Evolutionary conservation across 192 early-diverging fungal species (phyloP).

Genomic region (Entophlyctis luteolus): DNA sequence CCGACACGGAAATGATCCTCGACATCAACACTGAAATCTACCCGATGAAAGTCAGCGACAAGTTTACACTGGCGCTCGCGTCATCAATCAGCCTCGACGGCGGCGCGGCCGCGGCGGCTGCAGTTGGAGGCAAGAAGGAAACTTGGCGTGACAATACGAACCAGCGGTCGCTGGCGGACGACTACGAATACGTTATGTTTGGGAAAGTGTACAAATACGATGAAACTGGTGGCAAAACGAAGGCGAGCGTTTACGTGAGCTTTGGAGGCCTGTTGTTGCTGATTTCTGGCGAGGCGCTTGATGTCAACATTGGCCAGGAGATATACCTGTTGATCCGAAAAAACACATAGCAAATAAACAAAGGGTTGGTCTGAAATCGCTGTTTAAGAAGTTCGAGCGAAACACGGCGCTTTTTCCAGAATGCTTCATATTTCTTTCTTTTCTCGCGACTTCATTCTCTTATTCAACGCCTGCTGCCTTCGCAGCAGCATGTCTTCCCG

Average conservation of each 20-base stretch:
- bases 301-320: constrained; percentile 89
- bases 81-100: constrained; percentile 64
- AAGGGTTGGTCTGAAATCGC: too few relatives aligned
- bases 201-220: constrained; percentile 96
- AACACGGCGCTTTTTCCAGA: too few relatives aligned
- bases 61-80: constrained; percentile 74
- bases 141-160: constrained; percentile 58
- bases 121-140: constrained; percentile 44
- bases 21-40: constrained; percentile 97
- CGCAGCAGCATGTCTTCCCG: too few relatives aligned
- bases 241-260: constrained; percentile 56
- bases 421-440: too few relatives aligned
- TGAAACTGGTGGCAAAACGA: constrained; percentile 64
- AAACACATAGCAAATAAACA: constrained; percentile 13
- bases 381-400: too few relatives aligned
- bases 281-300: constrained; percentile 86
- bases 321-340: constrained; percentile 85
- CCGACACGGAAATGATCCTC: constrained; percentile 84
- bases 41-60: constrained; percentile 72
- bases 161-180: constrained; percentile 71
- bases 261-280: constrained; percentile 9
- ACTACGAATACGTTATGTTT: constrained; percentile 98
- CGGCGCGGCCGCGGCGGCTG: constrained; percentile 38
- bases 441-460: too few relatives aligned
- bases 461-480: too few relatives aligned